A percentile compares a stretch with the other conserved stretches of the same genome.
Evolutionary conservation across 352 stramenopile genomes (phyloP).

Genomic region (Pythium phragmitis): DNA sequence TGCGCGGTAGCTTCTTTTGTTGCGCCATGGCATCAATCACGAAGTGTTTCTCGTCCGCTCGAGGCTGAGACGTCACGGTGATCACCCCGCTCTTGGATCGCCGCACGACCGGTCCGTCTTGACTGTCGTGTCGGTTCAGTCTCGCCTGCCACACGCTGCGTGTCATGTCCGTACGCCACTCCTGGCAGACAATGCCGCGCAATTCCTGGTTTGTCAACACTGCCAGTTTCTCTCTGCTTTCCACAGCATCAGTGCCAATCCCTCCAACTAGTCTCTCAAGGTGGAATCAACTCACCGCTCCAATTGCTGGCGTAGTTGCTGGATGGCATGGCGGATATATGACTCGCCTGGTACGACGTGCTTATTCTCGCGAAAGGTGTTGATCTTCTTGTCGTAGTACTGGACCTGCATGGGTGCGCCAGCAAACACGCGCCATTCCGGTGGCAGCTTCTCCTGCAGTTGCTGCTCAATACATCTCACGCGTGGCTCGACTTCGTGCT

Average conservation of each 20-base stretch:
- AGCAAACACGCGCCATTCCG: conserved; percentile 44
- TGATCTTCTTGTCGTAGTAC: conserved; percentile 62
- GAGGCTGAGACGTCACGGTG: conserved; percentile 35
- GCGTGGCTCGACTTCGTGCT: conserved; percentile 46
- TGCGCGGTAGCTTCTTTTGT: conserved; percentile 7
- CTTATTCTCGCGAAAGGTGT: conserved; percentile 60
- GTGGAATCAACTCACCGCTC: conserved; percentile 26
- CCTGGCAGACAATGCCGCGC: conserved; percentile 44
- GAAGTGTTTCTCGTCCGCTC: conserved; percentile 6
- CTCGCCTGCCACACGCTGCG: conserved; percentile 48
- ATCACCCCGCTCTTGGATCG: conserved; percentile 54
- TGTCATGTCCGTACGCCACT: conserved; percentile 67
- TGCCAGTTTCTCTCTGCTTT: conserved; percentile 16
- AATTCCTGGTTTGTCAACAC: conserved; percentile 48
- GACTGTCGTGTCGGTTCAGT: conserved; percentile 60
- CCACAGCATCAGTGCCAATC: background rate
- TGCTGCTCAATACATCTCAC: conserved; percentile 60
- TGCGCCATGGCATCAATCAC: conserved; percentile 21
- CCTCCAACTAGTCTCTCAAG: background rate
- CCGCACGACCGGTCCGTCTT: conserved; percentile 48
- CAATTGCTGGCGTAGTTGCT: conserved; percentile 43
- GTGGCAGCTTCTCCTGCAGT: conserved; percentile 37
- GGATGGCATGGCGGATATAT: conserved; percentile 44
- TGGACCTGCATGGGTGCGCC: conserved; percentile 53
- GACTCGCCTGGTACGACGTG: conserved; percentile 43